phyloP scores from a whole-genome alignment of 192 early-diverging fungal genomes.

The Physocladia obscura region DNA sequence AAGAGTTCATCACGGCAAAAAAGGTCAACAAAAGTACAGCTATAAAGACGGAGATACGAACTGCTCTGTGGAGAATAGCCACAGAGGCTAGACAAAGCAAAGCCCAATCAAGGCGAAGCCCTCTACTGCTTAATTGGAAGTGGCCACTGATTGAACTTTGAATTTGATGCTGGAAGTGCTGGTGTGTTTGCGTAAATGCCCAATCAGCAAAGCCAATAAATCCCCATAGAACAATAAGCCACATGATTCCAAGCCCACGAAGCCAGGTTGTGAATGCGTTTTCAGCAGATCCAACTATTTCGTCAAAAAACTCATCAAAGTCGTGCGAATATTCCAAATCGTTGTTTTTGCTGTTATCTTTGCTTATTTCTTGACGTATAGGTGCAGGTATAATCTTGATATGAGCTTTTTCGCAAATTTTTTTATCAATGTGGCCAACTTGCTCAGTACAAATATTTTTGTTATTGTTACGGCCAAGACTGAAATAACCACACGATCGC shows the following conservation, averaged over 20 bases:
- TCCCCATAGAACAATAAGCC: not conserved
- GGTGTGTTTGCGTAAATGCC: not conserved
- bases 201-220: not conserved
- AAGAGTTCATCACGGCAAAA: slow-evolving; percentile 12
- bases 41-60: slow-evolving; percentile 9
- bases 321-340: not conserved
- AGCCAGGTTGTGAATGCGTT: not conserved
- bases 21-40: slow-evolving; percentile 1
- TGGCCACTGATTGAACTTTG: too few relatives aligned
- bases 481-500: too few relatives aligned
- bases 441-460: too few relatives aligned
- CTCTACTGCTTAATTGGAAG: not conserved
- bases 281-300: slow-evolving; percentile 4
- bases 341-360: too few relatives aligned
- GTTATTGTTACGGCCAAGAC: too few relatives aligned
- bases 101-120: slow-evolving; percentile 4
- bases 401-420: too few relatives aligned
- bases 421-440: too few relatives aligned
- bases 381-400: too few relatives aligned
- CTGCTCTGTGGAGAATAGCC: slow-evolving; percentile 4
- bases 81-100: slow-evolving; percentile 11
- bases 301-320: slow-evolving; percentile 28
- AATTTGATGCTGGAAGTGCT: too few relatives aligned
- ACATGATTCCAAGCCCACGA: not conserved
- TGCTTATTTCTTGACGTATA: too few relatives aligned